Conservation (phyloP, 306 rosid genomes). For the Glycine tomentella region DNA sequence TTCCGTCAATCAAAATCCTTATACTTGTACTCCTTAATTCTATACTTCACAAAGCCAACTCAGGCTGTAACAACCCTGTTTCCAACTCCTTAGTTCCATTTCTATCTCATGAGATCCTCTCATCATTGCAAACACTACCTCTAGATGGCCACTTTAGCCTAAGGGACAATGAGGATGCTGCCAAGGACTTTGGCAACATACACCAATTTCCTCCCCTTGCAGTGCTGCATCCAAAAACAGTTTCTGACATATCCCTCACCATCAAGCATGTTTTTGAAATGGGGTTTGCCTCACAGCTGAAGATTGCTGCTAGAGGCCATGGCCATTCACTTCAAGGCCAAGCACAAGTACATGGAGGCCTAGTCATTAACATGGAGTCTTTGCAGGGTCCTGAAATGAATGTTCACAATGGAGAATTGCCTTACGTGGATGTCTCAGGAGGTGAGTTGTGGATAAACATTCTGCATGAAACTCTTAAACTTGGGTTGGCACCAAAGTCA, state of each 20-base stretch:
- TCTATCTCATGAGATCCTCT: constrained; percentile 47
- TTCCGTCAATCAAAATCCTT: constrained; percentile 53
- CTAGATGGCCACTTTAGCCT: constrained; percentile 79
- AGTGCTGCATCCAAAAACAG: constrained; percentile 76
- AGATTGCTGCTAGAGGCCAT: constrained; percentile 94
- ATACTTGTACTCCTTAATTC: constrained; percentile 60
- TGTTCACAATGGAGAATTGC: constrained; percentile 58
- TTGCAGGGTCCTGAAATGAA: constrained; percentile 59
- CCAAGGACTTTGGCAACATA: constrained; percentile 85
- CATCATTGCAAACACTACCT: constrained; percentile 61
- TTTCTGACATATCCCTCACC: constrained; percentile 70
- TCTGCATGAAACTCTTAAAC: constrained; percentile 80
- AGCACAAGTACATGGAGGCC: constrained; percentile 77
- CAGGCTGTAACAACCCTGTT: constrained; percentile 51
- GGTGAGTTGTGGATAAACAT: constrained; percentile 96
- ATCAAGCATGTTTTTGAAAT: constrained; percentile 60
- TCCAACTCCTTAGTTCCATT: constrained; percentile 45
- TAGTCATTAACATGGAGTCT: constrained; percentile 86
- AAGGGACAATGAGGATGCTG: constrained; percentile 62
- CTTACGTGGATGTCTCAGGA: constrained; percentile 88
- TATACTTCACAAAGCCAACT: constrained; percentile 59
- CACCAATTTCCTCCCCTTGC: constrained; percentile 77
- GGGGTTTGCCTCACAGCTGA: constrained; percentile 68
- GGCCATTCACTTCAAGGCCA: constrained; percentile 93
- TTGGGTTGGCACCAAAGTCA: constrained; percentile 91